phyloP scores from a whole-genome alignment of 1,139 yeast species.

The Schwanniomyces etchellsii region DNA sequence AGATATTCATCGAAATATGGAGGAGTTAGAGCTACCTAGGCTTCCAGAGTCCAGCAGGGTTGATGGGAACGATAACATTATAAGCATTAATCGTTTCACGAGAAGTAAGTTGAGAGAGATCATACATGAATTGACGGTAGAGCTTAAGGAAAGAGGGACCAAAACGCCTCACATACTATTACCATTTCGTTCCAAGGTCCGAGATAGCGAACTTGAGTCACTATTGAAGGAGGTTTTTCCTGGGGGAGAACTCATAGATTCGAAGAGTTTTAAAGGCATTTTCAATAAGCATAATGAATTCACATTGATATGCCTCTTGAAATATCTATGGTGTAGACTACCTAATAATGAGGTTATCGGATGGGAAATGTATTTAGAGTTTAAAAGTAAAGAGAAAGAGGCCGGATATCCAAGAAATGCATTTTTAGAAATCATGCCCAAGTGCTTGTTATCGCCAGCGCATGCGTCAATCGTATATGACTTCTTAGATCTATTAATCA shows the following conservation, averaged over 20 bases:
- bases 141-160: conserved; percentile 51
- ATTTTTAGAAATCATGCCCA: conserved; percentile 76
- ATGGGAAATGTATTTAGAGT: conserved; percentile 77
- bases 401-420: conserved; percentile 66
- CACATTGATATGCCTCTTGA: conserved; percentile 67
- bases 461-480: conserved; percentile 89
- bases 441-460: conserved; percentile 73
- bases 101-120: conserved; percentile 58
- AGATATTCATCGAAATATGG: too few species aligned
- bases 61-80: conserved; percentile 4
- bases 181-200: conserved; percentile 65
- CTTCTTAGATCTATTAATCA: conserved; percentile 73
- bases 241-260: conserved; percentile 42
- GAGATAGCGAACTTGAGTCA: conserved; percentile 48
- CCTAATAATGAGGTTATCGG: conserved; percentile 80
- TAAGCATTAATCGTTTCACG: conserved; percentile 39
- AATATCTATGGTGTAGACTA: conserved; percentile 81
- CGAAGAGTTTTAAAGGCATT: conserved; percentile 26
- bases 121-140: conserved; percentile 63
- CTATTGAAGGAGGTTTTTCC: conserved; percentile 53
- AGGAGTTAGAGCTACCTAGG: conserved; percentile 22
- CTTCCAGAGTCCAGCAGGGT: conserved; percentile 12
- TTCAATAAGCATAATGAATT: conserved; percentile 52
- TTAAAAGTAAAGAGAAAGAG: conserved; percentile 59
- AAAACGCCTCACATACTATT: conserved; percentile 60